A percentile compares a stretch with the other conserved stretches of the same genome.
Evolutionary conservation across 2,329 filamentous ascomycete genomes (phyloP).

Genomic region (Eutypella sp.): DNA sequence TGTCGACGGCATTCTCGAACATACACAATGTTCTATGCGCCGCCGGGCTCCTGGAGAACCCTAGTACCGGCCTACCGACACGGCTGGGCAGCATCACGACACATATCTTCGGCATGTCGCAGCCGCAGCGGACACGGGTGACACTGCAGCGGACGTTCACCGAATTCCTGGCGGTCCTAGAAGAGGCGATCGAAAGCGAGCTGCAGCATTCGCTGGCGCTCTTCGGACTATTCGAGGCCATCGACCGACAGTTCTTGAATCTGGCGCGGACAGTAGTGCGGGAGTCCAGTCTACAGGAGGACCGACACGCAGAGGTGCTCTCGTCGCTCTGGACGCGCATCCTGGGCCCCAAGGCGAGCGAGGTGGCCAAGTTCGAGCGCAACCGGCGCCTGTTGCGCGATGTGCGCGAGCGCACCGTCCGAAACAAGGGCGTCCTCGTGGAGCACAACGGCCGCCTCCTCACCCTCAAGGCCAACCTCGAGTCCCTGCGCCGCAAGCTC

Average conservation of each 20-base stretch:
- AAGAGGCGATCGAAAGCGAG: conserved; percentile 84
- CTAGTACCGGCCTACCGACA: conserved; percentile 53
- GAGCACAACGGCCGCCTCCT: conserved; percentile 82
- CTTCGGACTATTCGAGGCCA: conserved; percentile 85
- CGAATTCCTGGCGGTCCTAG: conserved; percentile 80
- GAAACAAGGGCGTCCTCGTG: conserved; percentile 80
- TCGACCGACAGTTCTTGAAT: conserved; percentile 87
- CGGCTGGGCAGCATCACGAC: conserved; percentile 64
- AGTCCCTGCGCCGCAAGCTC: conserved; percentile 76
- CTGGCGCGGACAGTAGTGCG: conserved; percentile 79
- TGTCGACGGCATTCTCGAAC: conserved; percentile 75
- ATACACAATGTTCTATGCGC: conserved; percentile 71
- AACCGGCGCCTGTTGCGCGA: conserved; percentile 76
- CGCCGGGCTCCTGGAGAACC: conserved; percentile 54
- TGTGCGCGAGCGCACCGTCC: conserved; percentile 76
- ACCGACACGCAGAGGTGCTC: conserved; percentile 74
- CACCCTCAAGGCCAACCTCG: conserved; percentile 79
- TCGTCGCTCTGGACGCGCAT: conserved; percentile 81
- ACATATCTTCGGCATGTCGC: conserved; percentile 72
- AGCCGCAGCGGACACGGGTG: conserved; percentile 72
- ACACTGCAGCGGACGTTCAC: conserved; percentile 83
- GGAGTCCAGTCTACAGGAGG: conserved; percentile 77
- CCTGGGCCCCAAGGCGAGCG: conserved; percentile 67
- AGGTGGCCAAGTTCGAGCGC: conserved; percentile 85
- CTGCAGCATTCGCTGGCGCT: conserved; percentile 73